Evolutionary conservation across 2,329 filamentous ascomycete genomes (phyloP).

Genomic region (Talaromyces rugulosus): DNA sequence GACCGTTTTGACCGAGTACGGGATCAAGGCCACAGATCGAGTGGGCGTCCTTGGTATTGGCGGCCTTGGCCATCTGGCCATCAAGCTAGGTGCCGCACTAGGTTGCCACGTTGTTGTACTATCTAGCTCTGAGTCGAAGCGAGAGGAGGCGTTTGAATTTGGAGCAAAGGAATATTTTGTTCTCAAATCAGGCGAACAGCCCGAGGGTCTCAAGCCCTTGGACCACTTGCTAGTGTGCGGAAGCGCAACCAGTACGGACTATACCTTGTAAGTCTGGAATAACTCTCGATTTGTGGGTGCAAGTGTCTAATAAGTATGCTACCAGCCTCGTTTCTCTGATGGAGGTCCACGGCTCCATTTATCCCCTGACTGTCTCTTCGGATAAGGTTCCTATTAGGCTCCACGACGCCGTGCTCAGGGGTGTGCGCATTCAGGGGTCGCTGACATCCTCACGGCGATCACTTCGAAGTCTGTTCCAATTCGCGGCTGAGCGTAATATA

Average conservation of each 20-base stretch:
- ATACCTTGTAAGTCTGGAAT: slow-evolving; percentile 1
- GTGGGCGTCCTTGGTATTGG: slow-evolving; percentile 70
- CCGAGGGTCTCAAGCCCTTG: slow-evolving; percentile 56
- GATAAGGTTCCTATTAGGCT: slow-evolving; percentile 1
- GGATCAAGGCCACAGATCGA: slow-evolving; percentile 61
- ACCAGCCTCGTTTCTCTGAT: slow-evolving; percentile 3
- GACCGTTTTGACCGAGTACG: slow-evolving; percentile 54
- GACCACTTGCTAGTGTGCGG: slow-evolving; percentile 6
- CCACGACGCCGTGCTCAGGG: neutral
- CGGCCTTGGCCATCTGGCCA: slow-evolving; percentile 64
- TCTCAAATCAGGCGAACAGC: slow-evolving; percentile 48
- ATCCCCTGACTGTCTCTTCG: slow-evolving; percentile 5
- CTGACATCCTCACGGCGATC: slow-evolving; percentile 2
- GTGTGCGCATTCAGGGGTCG: slow-evolving; percentile 5
- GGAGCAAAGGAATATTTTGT: slow-evolving; percentile 62
- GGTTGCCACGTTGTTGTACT: slow-evolving; percentile 52
- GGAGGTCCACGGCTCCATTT: slow-evolving; percentile 5
- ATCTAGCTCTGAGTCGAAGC: slow-evolving; percentile 24
- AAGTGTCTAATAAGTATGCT: neutral
- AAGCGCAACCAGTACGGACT: slow-evolving; percentile 3
- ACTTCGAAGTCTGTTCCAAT: slow-evolving; percentile 3
- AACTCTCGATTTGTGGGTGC: too few species aligned
- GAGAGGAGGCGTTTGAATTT: slow-evolving; percentile 34
- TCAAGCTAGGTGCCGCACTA: slow-evolving; percentile 65
- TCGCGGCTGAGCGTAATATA: neutral